Base-by-base conservation (phyloP, 2,329 filamentous ascomycete species). In the Fusarium mundagurra region DNA sequence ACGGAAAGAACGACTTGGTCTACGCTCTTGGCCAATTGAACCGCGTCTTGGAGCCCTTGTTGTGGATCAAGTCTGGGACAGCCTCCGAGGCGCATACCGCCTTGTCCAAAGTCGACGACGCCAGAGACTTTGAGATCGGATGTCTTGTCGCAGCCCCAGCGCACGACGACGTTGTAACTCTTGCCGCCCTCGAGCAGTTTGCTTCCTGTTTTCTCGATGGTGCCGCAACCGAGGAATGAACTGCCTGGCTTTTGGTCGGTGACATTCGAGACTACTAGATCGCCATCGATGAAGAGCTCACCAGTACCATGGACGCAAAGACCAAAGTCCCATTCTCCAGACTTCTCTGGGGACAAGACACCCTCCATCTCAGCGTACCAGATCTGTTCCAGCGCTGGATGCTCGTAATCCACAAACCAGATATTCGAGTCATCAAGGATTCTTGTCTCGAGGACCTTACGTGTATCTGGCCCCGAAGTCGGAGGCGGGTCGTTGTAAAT, bases 251-350 rank as follows among this genome's bases (percentile, higher is more conserved):
- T 22, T 17, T 64, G 62, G 1, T 51, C 33, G 0, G 5, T 17
- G 6, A 64, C 57, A 5, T 64, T 64, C 0, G 57, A 51, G 17
- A 64, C 38, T 1, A 64, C 4, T 0, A 64, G 1, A 1, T 64
- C 36, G 4, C 31, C 57, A 3, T 64, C 24, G 0, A 64, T 33
- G 14, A 62, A 51, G 3, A 64, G 22, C 3, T 62, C 58, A 0
- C 57, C 62, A 0, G 62, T 64, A 1, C 62, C 62, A 0, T 64
- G 44, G 1, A 64, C 62, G 1, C 62, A 61, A 1, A 64, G 62
- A n/a, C 62, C 62, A 51, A 64, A 64, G 31, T 64, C 62, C 62
- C 62, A 62, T 22, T 64, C 57, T 8, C 57, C 53, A 0, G 53
- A 34, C 1, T 41, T 38, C 3, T 62, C 44, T 2, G 62, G 44